phyloP scores from a whole-genome alignment of 371 early-diverging fungal genomes.

The Actinomortierella ambigua region DNA sequence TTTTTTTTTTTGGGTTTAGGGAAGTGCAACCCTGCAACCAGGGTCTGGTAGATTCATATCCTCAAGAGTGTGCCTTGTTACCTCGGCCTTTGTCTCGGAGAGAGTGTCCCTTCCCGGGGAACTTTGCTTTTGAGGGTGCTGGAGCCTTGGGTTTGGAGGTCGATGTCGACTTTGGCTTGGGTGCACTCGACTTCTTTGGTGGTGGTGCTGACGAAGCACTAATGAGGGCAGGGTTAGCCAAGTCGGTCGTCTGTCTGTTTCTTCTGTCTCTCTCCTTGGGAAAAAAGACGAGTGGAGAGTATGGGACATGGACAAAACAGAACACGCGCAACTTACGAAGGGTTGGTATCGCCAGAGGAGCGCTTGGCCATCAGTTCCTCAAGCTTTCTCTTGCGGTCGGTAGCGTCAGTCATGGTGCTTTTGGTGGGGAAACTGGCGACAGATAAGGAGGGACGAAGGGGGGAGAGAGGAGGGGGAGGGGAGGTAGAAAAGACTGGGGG shows the following conservation, averaged over 20 bases:
- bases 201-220: too few species aligned
- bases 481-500: not conserved
- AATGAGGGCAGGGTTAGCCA: too few species aligned
- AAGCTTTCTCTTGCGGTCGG: constrained; percentile 34
- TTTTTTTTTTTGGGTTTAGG: too few species aligned
- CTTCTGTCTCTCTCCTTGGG: too few species aligned
- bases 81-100: constrained; percentile 1
- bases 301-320: not conserved
- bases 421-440: not conserved
- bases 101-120: constrained; percentile 41
- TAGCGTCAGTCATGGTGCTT: constrained; percentile 31
- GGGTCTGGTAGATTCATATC: not conserved
- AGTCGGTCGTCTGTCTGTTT: too few species aligned
- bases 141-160: constrained; percentile 16
- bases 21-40: not conserved
- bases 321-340: not conserved
- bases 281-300: too few species aligned
- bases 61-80: constrained; percentile 1
- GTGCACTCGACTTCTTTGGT: too few species aligned
- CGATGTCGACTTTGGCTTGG: too few species aligned
- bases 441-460: not conserved
- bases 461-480: not conserved
- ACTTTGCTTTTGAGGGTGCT: constrained; percentile 11
- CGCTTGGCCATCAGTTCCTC: constrained; percentile 34
- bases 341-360: constrained; percentile 5